A percentile compares a stretch with the other conserved stretches of the same genome.
phyloP scores from a whole-genome alignment of 2,329 filamentous ascomycete genomes.

The Xylariaceae sp. region DNA sequence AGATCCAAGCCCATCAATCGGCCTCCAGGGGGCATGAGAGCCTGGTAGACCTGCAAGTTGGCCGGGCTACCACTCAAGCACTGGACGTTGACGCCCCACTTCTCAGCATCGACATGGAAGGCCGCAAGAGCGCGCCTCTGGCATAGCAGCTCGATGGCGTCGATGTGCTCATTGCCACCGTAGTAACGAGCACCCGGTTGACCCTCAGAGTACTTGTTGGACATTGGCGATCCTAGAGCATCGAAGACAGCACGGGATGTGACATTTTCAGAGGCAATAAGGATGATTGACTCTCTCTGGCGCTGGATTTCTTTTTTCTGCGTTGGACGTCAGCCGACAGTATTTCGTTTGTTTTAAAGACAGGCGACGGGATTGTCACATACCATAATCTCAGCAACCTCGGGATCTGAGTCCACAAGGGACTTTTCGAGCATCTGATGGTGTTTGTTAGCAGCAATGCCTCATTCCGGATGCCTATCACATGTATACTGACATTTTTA shows the following conservation, averaged over 20 bases:
- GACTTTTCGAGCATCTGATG: slow-evolving; percentile 89
- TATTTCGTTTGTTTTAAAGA: not conserved
- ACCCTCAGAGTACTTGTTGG: slow-evolving; percentile 99
- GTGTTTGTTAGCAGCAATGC: slow-evolving; percentile 32
- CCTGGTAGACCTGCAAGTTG: slow-evolving; percentile 97
- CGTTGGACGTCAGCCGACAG: not conserved
- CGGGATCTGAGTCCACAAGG: slow-evolving; percentile 83
- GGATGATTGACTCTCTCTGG: slow-evolving; percentile 96
- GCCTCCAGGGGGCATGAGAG: slow-evolving; percentile 91
- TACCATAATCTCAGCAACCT: slow-evolving; percentile 97
- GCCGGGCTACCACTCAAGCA: slow-evolving; percentile 88
- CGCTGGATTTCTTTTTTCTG: slow-evolving; percentile 91
- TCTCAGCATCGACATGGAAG: slow-evolving; percentile 78
- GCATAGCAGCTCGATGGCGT: slow-evolving; percentile 91
- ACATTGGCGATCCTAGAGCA: slow-evolving; percentile 89
- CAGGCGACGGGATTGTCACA: slow-evolving; percentile 29
- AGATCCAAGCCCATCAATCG: slow-evolving; percentile 95
- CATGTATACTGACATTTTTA: slow-evolving; percentile 31
- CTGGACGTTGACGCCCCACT: slow-evolving; percentile 99
- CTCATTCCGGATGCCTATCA: slow-evolving; percentile 1
- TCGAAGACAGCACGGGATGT: slow-evolving; percentile 98
- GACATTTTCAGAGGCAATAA: slow-evolving; percentile 99
- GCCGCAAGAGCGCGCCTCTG: slow-evolving; percentile 88
- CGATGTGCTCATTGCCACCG: slow-evolving; percentile 98
- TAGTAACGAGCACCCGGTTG: slow-evolving; percentile 99